Conservation (phyloP, 257 asterid species). For the Marsdenia floribunda region DNA sequence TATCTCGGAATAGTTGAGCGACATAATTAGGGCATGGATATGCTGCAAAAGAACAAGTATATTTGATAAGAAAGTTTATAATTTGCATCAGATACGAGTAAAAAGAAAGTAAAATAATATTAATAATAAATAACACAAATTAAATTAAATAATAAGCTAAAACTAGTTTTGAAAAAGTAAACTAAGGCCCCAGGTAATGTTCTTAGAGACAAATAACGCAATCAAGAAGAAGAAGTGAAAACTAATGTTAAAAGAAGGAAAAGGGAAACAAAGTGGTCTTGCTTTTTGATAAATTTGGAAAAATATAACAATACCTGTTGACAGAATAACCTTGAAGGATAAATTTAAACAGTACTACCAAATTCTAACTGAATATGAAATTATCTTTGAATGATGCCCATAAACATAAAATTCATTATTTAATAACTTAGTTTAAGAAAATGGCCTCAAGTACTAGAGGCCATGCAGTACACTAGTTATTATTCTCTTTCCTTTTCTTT, state of each 20-base stretch:
- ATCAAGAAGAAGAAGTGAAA: no score
- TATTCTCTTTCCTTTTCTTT: neutral
- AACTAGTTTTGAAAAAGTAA: no score
- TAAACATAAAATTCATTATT: neutral
- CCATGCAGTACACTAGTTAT: neutral
- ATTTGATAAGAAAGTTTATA: slow-evolving; percentile 3
- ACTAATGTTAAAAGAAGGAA: neutral
- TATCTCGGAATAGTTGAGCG: slow-evolving; percentile 63
- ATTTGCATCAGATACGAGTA: neutral
- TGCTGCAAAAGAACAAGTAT: slow-evolving; percentile 49
- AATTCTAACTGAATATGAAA: neutral
- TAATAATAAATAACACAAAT: no score
- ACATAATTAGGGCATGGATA: slow-evolving; percentile 75
- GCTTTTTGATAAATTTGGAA: neutral
- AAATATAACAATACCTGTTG: neutral
- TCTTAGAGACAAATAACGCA: neutral
- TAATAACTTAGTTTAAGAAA: neutral
- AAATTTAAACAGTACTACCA: neutral
- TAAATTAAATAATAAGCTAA: no score
- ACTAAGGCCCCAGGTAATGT: neutral
- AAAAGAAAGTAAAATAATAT: neutral
- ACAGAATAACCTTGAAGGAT: neutral
- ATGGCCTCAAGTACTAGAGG: neutral
- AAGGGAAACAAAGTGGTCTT: neutral
- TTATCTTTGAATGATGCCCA: neutral